Base-by-base conservation (phyloP, 1,139 yeast genomes). In the Diutina neorugosa region DNA sequence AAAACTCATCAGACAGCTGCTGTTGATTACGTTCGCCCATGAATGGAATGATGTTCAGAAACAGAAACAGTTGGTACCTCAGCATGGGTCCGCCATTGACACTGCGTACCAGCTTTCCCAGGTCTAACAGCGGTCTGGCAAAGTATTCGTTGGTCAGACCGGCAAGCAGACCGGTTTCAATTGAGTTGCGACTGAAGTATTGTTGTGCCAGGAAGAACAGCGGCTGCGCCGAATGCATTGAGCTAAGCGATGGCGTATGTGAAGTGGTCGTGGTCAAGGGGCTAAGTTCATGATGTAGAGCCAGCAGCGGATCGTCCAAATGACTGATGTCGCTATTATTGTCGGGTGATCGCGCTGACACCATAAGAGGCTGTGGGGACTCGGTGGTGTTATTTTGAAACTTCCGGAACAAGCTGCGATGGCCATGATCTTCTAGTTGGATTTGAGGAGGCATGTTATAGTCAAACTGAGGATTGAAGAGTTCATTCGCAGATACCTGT, bases 211-310 rank as follows among this genome's bases (percentile, higher is more conserved):
- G 71, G 56, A 74, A 73, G 57, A 73, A 74, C 6, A 77, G 72
- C 6, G 74, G 77, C 55, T 74, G 78, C 2, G 73, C 65, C 23
- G 76, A 73, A 56, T 74, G 77, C 16, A 72, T 59, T 1, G 77
- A 73, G 42, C 68, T 66, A 6, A 71, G 63, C 5, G 77, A 72
- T 0, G 75, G 77, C 0, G 78, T 71, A 49, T 71, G 64, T 2
- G 78, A 73, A 0, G 77, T 73, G 18, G 77, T 72, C 2, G 79
- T 74, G 14, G 78, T 73, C 52, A 74, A 60, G 1, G 79, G 79
- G 19, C 75, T 69, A 51, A 74, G 61, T 25, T 74, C 78, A 21
- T 31, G 43, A 21, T 34, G 51, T 20, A 11, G 25, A 2, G 14
- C 51, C 51, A 34, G 25, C 19, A 7, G 14, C 16, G 23, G 41